phyloP scores from a whole-genome alignment of 768 basidiomycete genomes.

The Boletus eberwhitei region DNA sequence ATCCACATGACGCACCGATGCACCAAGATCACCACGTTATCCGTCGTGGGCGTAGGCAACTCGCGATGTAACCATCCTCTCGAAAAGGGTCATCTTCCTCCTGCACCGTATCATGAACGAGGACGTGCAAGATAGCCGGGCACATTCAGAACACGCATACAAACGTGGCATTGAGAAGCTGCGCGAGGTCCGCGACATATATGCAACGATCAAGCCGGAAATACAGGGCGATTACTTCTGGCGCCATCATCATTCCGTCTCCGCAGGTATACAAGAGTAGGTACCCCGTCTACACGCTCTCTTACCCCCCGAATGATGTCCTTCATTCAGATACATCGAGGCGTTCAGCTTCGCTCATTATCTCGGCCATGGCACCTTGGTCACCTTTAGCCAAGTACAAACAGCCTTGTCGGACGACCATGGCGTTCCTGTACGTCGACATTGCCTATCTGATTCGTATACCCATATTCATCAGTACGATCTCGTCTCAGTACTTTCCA shows the following conservation, averaged over 20 bases:
- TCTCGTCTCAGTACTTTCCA: constrained; percentile 62
- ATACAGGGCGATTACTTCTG: constrained; percentile 70
- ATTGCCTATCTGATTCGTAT: constrained; percentile 1
- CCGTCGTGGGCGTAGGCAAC: constrained; percentile 47
- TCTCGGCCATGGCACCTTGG: constrained; percentile 63
- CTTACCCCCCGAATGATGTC: constrained; percentile 14
- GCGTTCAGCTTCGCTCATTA: constrained; percentile 87
- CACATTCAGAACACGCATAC: constrained; percentile 44
- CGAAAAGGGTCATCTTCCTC: constrained; percentile 93
- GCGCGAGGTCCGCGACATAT: constrained; percentile 60
- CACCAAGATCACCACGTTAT: background rate
- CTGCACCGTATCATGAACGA: constrained; percentile 71
- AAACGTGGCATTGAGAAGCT: constrained; percentile 57
- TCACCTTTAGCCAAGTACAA: constrained; percentile 69
- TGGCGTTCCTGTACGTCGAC: constrained; percentile 58
- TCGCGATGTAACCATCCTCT: constrained; percentile 85
- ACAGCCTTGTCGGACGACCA: constrained; percentile 55
- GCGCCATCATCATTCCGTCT: constrained; percentile 71
- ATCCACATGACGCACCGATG: constrained; percentile 6
- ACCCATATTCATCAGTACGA: background rate
- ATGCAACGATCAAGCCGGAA: constrained; percentile 58
- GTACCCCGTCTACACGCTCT: background rate
- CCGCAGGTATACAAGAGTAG: constrained; percentile 80
- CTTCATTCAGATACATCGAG: constrained; percentile 69
- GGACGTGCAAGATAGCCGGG: constrained; percentile 27